Percentiles rank a stretch among this genome's conserved stretches.
Evolutionary conservation across 345 rosid genomes (phyloP).

Genomic region (Melaleuca alternifolia): DNA sequence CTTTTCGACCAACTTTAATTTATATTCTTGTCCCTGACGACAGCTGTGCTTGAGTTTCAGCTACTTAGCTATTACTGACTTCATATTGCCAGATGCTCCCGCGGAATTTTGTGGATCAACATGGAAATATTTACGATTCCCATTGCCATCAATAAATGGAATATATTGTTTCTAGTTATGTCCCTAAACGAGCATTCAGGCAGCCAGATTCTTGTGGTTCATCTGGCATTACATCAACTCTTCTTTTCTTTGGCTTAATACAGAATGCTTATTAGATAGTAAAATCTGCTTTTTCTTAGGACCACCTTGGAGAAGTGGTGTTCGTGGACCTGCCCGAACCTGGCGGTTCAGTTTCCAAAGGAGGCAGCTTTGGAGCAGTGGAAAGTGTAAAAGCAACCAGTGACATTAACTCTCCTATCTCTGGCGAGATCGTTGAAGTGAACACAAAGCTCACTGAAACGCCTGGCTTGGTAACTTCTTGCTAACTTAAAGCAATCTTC

Average conservation of each 20-base stretch:
- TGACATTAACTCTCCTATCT: conserved; percentile 78
- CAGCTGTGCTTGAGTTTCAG: not conserved
- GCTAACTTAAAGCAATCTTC: not conserved
- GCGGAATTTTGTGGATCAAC: not conserved
- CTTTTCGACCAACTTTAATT: not conserved
- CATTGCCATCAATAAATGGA: not conserved
- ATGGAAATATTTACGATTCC: not conserved
- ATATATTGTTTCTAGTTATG: not conserved
- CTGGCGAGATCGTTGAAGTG: conserved; percentile 76
- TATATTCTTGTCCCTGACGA: not conserved
- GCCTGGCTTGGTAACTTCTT: conserved; percentile 59
- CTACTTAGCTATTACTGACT: not conserved
- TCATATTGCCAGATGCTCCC: not conserved
- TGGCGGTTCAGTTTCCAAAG: conserved; percentile 43
- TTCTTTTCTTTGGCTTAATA: not conserved
- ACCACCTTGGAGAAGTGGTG: conserved; percentile 90
- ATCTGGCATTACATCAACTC: not conserved
- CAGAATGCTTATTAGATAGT: not conserved
- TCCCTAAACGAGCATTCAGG: not conserved
- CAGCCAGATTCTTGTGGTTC: not conserved
- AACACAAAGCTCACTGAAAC: conserved; percentile 59
- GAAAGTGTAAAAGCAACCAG: conserved; percentile 98
- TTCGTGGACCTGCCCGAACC: conserved; percentile 79
- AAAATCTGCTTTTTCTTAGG: conserved; percentile 26
- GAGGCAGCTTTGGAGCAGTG: conserved; percentile 72